Evolutionary conservation across 305 asterid genomes (phyloP).

Genomic region (Withania somnifera): DNA sequence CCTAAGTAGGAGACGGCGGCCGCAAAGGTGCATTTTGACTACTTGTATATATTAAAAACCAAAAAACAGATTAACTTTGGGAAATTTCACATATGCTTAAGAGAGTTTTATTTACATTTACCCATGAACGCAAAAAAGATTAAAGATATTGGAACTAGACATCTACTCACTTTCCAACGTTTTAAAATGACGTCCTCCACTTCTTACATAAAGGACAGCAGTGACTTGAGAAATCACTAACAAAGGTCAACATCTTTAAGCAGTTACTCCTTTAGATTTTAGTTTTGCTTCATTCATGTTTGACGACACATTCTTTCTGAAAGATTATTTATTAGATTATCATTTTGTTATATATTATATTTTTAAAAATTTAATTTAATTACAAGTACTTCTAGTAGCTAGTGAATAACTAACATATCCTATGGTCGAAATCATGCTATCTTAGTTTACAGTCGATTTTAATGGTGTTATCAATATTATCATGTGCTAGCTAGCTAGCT

Average conservation of each 20-base stretch:
- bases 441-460: not conserved
- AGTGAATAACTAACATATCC: not conserved
- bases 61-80: not conserved
- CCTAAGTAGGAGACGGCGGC: no score
- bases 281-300: not conserved
- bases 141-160: constrained; percentile 19
- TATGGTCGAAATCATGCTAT: not conserved
- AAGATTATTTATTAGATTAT: no score
- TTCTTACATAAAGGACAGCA: not conserved
- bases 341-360: no score
- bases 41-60: not conserved
- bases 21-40: constrained; percentile 11
- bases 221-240: not conserved
- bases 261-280: not conserved
- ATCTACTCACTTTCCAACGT: constrained; percentile 7
- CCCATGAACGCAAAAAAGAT: not conserved
- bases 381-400: no score
- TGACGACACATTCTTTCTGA: no score
- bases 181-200: constrained; percentile 19
- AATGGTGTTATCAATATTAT: not conserved
- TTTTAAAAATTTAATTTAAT: no score
- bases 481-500: not conserved
- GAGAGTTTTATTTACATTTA: not conserved
- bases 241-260: constrained; percentile 11
- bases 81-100: not conserved